phyloP scores from a whole-genome alignment of 1,139 yeast genomes.

The Barnettozyma hawaiiensis region DNA sequence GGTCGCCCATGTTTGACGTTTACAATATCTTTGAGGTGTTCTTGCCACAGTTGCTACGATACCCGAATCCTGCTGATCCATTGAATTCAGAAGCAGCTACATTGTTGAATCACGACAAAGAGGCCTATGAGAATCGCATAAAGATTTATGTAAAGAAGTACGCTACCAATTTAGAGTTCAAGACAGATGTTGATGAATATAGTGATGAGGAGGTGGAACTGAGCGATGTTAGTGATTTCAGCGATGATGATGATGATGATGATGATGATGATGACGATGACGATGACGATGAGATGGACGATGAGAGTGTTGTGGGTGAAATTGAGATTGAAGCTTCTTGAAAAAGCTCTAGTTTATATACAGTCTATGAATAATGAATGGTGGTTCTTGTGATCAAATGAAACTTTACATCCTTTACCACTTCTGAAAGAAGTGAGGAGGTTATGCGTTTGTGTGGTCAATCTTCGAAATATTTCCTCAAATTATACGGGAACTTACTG shows the following conservation, averaged over 20 bases:
- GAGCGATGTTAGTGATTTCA: conserved; percentile 40
- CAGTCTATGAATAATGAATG: neutral
- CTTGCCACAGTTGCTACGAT: conserved; percentile 83
- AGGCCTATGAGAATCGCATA: conserved; percentile 63
- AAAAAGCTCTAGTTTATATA: neutral
- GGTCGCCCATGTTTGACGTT: conserved; percentile 97
- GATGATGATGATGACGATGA: conserved; percentile 23
- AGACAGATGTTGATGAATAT: conserved; percentile 32
- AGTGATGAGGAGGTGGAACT: conserved; percentile 35
- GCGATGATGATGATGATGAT: conserved; percentile 32
- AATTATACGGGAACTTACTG: no score
- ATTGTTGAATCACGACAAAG: conserved; percentile 66
- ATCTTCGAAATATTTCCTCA: no score
- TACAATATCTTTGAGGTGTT: conserved; percentile 89
- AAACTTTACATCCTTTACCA: no score
- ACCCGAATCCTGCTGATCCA: conserved; percentile 95
- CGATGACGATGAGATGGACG: conserved; percentile 12
- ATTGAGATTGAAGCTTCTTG: conserved; percentile 12
- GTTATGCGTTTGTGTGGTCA: no score
- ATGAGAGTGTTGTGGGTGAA: conserved; percentile 7
- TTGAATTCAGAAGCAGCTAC: conserved; percentile 89
- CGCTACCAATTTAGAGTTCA: conserved; percentile 53
- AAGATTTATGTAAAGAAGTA: conserved; percentile 67
- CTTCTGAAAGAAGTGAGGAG: no score
- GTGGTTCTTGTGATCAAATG: neutral